Conservation (phyloP, 805 yeast species). For the Phaffomyces thermotolerans region DNA sequence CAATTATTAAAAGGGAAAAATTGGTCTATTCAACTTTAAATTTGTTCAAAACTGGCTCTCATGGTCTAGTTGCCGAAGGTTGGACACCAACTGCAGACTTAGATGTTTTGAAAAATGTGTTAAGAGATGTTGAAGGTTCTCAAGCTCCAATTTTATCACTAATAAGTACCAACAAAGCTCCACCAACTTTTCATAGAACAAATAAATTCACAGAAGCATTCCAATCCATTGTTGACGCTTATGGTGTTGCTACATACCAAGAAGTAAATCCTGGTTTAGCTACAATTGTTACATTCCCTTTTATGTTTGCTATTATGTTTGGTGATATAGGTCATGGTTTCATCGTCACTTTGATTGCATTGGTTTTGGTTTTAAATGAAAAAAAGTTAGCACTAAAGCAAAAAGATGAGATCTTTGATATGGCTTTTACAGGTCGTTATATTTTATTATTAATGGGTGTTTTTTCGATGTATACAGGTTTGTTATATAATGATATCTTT, state of each 20-base stretch:
- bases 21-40: conserved; percentile 75
- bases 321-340: conserved; percentile 98
- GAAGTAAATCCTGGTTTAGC: conserved; percentile 97
- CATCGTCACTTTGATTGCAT: conserved; percentile 68
- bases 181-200: conserved; percentile 93
- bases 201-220: conserved; percentile 91
- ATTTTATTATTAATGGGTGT: conserved; percentile 86
- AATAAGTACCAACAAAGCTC: conserved; percentile 72
- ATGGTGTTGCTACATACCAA: conserved; percentile 87
- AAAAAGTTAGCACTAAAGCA: conserved; percentile 56
- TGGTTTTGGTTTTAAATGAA: conserved; percentile 67
- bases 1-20: conserved; percentile 66
- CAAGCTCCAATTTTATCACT: conserved; percentile 37
- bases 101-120: conserved; percentile 51
- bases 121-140: conserved; percentile 43
- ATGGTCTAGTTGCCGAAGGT: conserved; percentile 91
- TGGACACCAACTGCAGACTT: conserved; percentile 89
- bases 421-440: conserved; percentile 93
- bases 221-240: conserved; percentile 91
- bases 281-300: conserved; percentile 92
- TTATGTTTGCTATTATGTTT: conserved; percentile 98
- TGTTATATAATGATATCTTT: conserved; percentile 88
- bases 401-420: conserved; percentile 90
- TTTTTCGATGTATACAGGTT: conserved; percentile 93
- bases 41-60: conserved; percentile 73